phyloP scores from a whole-genome alignment of 73 alveolate species.

The Paramecium tetraurelia region DNA sequence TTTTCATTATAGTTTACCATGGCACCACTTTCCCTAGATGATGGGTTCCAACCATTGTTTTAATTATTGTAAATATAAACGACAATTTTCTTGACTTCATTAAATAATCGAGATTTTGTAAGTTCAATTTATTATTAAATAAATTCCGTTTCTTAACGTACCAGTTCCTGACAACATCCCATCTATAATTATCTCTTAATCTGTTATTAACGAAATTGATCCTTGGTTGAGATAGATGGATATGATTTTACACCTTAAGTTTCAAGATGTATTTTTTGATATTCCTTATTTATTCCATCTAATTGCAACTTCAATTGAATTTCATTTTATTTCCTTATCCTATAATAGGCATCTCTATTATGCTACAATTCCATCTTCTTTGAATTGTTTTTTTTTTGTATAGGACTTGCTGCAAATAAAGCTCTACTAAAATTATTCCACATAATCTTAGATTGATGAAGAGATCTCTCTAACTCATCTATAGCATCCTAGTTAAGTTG shows the following conservation, averaged over 20 bases:
- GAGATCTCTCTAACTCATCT: conserved; percentile 4
- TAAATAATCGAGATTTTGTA: not conserved
- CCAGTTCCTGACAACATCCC: not conserved
- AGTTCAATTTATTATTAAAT: not conserved
- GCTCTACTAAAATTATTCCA: conserved; percentile 26
- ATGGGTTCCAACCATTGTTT: not conserved
- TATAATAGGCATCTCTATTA: not conserved
- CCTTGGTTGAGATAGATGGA: not conserved
- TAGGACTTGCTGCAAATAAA: not conserved
- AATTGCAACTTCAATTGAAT: not conserved
- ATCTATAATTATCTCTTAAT: not conserved
- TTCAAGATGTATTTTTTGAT: not conserved
- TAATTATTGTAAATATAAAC: not conserved
- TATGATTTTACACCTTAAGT: not conserved
- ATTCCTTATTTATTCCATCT: not conserved
- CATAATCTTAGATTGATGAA: not conserved
- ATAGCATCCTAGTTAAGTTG: conserved; percentile 6
- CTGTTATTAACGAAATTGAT: not conserved
- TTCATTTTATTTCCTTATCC: not conserved
- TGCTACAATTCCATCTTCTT: not conserved
- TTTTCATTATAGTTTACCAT: not conserved
- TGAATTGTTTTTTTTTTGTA: not conserved
- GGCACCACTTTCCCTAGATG: not conserved
- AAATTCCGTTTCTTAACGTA: conserved; percentile 5
- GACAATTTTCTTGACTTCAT: not conserved